Evolutionary conservation across 441 rosid species (phyloP).

Genomic region (Bocquillonia castaneifolia): DNA sequence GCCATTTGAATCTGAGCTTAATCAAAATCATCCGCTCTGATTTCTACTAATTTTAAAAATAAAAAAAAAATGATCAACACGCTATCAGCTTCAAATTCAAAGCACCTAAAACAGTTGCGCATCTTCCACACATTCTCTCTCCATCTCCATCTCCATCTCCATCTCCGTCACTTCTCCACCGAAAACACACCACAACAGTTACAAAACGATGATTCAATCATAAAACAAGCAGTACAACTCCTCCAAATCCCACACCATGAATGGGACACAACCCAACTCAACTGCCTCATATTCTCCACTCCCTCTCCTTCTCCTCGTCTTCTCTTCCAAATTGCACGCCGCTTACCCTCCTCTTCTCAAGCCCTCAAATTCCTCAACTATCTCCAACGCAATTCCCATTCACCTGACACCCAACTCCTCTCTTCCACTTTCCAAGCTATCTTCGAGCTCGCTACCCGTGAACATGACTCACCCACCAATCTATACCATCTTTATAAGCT

Average conservation of each 20-base stretch:
- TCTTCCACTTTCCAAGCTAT: conserved; percentile 49
- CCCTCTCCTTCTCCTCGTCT: conserved; percentile 37
- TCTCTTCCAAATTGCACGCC: conserved; percentile 45
- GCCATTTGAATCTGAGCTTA: too few species aligned
- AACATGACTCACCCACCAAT: conserved; percentile 27
- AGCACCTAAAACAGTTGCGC: conserved; percentile 24
- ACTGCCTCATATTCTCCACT: conserved; percentile 20
- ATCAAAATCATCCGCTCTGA: neutral
- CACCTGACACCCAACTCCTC: conserved; percentile 28
- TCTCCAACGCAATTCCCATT: conserved; percentile 33
- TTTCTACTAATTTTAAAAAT: neutral
- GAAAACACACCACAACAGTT: conserved; percentile 13
- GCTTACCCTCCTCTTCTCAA: conserved; percentile 40
- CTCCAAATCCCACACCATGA: conserved; percentile 40
- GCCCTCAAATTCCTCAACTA: conserved; percentile 54
- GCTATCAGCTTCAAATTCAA: conserved; percentile 20
- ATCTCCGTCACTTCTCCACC: conserved; percentile 28
- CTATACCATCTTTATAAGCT: conserved; percentile 41
- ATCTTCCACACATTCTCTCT: conserved; percentile 17
- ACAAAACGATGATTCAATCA: conserved; percentile 22
- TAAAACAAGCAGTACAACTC: conserved; percentile 36
- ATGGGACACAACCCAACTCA: conserved; percentile 48
- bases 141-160: neutral
- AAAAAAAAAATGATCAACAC: neutral
- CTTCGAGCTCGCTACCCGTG: conserved; percentile 46